Conservation (phyloP, 441 rosid genomes). For the Brassica balearica region DNA sequence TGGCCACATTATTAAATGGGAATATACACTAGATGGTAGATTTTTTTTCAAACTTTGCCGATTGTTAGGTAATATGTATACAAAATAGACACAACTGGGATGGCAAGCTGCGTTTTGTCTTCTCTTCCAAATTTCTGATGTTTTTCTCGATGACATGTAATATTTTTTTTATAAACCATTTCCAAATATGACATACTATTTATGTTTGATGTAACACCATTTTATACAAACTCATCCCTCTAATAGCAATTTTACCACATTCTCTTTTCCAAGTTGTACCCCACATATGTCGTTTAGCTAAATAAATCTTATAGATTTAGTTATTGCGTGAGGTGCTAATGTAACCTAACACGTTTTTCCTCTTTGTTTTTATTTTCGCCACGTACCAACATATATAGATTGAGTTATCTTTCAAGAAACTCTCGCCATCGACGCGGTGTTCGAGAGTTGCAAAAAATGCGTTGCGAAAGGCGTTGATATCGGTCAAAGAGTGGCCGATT, state of each 20-base stretch:
- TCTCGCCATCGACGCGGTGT: neutral
- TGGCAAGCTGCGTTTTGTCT: neutral
- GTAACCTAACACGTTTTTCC: slow-evolving; percentile 1
- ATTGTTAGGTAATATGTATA: neutral
- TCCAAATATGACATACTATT: neutral
- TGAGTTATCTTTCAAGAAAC: neutral
- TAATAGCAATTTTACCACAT: neutral
- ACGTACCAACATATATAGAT: neutral
- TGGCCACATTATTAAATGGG: neutral
- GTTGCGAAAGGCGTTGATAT: neutral
- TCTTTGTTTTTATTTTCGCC: neutral
- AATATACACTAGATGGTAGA: neutral
- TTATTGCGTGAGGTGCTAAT: neutral
- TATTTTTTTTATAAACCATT: neutral
- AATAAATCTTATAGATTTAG: neutral
- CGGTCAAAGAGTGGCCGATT: neutral
- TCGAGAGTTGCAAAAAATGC: neutral
- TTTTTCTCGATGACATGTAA: neutral
- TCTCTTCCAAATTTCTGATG: neutral
- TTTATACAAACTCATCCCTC: neutral
- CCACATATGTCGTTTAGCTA: neutral
- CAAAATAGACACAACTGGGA: neutral
- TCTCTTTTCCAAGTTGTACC: neutral
- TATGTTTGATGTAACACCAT: neutral
- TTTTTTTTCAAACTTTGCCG: neutral